Evolutionary conservation across 2,329 filamentous ascomycete genomes (phyloP).

Genomic region (Phaeoacremonium minimum): DNA sequence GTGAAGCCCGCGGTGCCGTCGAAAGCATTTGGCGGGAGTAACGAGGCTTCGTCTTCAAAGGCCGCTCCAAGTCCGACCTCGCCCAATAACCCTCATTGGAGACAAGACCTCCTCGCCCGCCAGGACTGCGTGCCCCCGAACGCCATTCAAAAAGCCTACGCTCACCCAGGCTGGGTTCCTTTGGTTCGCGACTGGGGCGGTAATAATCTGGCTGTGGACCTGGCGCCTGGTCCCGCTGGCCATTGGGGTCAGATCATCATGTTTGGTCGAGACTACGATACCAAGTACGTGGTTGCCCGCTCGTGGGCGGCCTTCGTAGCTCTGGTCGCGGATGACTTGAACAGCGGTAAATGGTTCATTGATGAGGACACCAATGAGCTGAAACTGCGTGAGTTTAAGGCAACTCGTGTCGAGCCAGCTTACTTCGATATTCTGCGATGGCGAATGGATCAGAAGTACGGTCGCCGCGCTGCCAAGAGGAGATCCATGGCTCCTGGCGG

Average conservation of each 20-base stretch:
- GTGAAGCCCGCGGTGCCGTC: conserved; percentile 60
- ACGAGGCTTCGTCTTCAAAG: conserved; percentile 66
- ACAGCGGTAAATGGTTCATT: conserved; percentile 84
- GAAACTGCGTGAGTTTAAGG: conserved; percentile 88
- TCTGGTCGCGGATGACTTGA: conserved; percentile 82
- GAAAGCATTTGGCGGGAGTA: conserved; percentile 66
- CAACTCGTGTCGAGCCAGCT: conserved; percentile 79
- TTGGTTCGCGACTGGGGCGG: conserved; percentile 96
- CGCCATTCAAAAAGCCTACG: conserved; percentile 86
- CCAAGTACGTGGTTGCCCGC: conserved; percentile 91
- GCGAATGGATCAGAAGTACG: conserved; percentile 94
- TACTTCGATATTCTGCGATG: conserved; percentile 95
- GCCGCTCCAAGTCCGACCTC: conserved; percentile 47
- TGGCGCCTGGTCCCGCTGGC: conserved; percentile 83
- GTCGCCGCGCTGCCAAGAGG: conserved; percentile 56
- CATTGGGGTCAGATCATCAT: conserved; percentile 97
- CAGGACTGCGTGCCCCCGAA: conserved; percentile 87
- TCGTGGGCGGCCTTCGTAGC: conserved; percentile 90
- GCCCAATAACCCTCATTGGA: conserved; percentile 64
- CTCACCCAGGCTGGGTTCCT: conserved; percentile 93
- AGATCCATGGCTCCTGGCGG: conserved; percentile 41
- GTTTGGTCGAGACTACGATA: conserved; percentile 96
- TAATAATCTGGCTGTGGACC: conserved; percentile 91
- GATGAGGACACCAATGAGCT: conserved; percentile 90
- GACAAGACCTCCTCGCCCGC: conserved; percentile 75